Percentiles rank a stretch among this genome's conserved stretches.
These are phyloP conservation scores for Phaeosphaeriaceae sp. DNA, from an alignment of 2,329 filamentous ascomycete genomes.

Conservation along the genomic window DNA sequence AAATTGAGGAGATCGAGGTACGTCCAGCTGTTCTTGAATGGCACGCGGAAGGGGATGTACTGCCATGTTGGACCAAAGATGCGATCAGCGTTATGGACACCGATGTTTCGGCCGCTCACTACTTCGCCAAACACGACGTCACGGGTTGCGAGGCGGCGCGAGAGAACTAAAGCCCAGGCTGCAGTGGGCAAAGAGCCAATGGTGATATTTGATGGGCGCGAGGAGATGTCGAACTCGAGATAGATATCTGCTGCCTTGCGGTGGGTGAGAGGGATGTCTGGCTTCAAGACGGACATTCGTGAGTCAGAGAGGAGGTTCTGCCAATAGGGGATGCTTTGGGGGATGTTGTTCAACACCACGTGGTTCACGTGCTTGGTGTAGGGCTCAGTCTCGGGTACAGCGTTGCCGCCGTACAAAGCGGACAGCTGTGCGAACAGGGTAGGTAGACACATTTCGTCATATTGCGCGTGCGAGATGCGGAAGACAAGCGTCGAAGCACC, in stretches of 20 bases:
- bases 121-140: conserved; percentile 73
- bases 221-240: conserved; percentile 45
- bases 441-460: conserved; percentile 72
- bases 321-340: conserved; percentile 67
- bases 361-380: conserved; percentile 57
- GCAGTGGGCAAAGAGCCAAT: conserved; percentile 71
- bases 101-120: conserved; percentile 68
- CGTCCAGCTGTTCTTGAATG: conserved; percentile 58
- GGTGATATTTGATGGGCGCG: conserved; percentile 63
- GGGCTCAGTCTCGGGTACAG: conserved; percentile 41
- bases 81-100: conserved; percentile 61
- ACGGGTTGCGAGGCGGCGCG: conserved; percentile 58
- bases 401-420: conserved; percentile 56
- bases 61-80: conserved; percentile 73
- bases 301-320: conserved; percentile 64
- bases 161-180: conserved; percentile 69
- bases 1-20: conserved; percentile 40
- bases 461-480: conserved; percentile 72
- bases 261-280: conserved; percentile 36
- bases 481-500: conserved; percentile 60
- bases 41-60: conserved; percentile 69
- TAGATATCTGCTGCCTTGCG: conserved; percentile 39
- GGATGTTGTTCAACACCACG: conserved; percentile 47
- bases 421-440: conserved; percentile 68
- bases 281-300: conserved; percentile 52